Conservation (phyloP, 2,329 filamentous ascomycete genomes). For the Exophiala aquamarina region DNA sequence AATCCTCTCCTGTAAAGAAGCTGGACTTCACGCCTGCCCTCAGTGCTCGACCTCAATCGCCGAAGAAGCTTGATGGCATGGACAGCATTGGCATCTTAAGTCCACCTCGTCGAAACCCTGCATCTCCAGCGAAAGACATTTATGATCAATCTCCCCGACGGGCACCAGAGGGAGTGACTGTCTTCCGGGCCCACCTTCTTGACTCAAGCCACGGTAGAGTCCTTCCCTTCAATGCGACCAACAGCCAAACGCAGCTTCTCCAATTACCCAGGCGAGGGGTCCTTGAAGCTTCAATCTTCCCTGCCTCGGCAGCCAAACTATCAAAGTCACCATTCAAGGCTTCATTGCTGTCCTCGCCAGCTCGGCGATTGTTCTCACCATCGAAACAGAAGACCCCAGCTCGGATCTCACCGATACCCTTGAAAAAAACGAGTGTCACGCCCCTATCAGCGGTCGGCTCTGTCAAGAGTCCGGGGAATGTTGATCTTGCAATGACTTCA, state of each 20-base stretch:
- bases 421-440: conserved; percentile 5
- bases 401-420: conserved; percentile 11
- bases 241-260: conserved; percentile 39
- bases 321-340: conserved; percentile 37
- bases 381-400: conserved; percentile 34
- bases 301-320: conserved; percentile 35
- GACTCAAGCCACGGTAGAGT: conserved; percentile 6
- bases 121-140: conserved; percentile 44
- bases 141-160: conserved; percentile 43
- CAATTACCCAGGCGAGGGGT: conserved; percentile 44
- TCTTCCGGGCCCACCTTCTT: conserved; percentile 19
- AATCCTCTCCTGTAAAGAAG: conserved; percentile 38
- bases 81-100: conserved; percentile 41
- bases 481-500: conserved; percentile 25
- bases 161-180: conserved; percentile 27
- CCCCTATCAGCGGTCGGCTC: background rate
- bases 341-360: conserved; percentile 45
- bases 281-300: conserved; percentile 36
- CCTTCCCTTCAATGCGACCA: conserved; percentile 10
- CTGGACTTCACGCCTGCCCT: conserved; percentile 36
- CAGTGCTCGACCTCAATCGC: conserved; percentile 15
- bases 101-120: conserved; percentile 44
- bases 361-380: conserved; percentile 42
- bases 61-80: conserved; percentile 36
- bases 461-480: conserved; percentile 10